A percentile compares a stretch with the other conserved stretches of the same genome.
Conservation (phyloP, 768 basidiomycete genomes). For the Tremella fuciformis region DNA sequence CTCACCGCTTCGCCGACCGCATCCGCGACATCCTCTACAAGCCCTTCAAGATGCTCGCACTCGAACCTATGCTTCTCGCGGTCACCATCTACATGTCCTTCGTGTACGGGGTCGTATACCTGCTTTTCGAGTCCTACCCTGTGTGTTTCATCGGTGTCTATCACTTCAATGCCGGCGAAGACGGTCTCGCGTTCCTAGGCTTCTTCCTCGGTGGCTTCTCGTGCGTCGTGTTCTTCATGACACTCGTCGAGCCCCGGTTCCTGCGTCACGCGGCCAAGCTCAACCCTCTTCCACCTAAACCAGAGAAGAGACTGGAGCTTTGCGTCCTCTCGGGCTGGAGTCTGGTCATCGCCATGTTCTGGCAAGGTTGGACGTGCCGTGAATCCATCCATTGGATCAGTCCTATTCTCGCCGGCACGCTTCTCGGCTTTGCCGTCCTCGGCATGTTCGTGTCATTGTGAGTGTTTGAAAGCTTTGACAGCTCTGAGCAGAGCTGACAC, state of each 20-base stretch:
- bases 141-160: slow-evolving; percentile 50
- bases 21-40: slow-evolving; percentile 43
- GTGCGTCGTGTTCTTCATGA: slow-evolving; percentile 44
- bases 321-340: slow-evolving; percentile 49
- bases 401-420: slow-evolving; percentile 41
- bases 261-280: slow-evolving; percentile 36
- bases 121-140: slow-evolving; percentile 11
- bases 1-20: slow-evolving; percentile 33
- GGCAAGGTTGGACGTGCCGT: slow-evolving; percentile 55
- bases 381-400: slow-evolving; percentile 50
- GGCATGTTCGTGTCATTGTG: slow-evolving; percentile 49
- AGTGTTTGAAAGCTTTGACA: slow-evolving; percentile 14
- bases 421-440: slow-evolving; percentile 46
- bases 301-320: slow-evolving; percentile 51
- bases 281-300: slow-evolving; percentile 42
- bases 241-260: slow-evolving; percentile 51
- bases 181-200: slow-evolving; percentile 52
- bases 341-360: slow-evolving; percentile 52
- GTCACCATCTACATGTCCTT: slow-evolving; percentile 54
- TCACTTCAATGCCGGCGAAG: slow-evolving; percentile 46
- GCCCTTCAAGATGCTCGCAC: slow-evolving; percentile 50
- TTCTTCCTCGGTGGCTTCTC: slow-evolving; percentile 49
- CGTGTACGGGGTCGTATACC: slow-evolving; percentile 42
- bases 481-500: slow-evolving; percentile 11
- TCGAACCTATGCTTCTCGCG: slow-evolving; percentile 51